Base-by-base conservation (phyloP, 345 rosid species). In the Trapa incisa region DNA sequence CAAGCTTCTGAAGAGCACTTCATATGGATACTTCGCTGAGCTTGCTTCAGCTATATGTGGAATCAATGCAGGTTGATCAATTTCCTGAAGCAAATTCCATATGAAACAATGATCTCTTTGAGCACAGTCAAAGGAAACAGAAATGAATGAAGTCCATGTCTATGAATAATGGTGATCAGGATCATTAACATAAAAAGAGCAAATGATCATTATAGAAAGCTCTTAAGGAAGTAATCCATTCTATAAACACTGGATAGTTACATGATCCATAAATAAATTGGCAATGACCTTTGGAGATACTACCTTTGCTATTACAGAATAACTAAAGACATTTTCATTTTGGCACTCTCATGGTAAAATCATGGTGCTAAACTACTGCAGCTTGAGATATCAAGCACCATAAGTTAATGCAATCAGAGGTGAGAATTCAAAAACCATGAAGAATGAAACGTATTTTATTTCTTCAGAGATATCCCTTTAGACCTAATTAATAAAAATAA, bases 41-140 rank as follows among this genome's bases (percentile, higher is more conserved):
- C 88, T 91, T 62, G 99, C 99, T 85, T 94, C 97, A 61, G 97
- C 96, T 79, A 94, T 94, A 81, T 94, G 99, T 7, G 97, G 99
- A 81, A 94, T 94, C 81, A 94, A 69, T 70, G 99, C 91, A 70
- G 99, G 96, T 75, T 91, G 99, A 75, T 91, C 97, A 68, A 91
- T 94, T 72, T 94, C 99, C 99, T 94, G 79, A 74, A 80, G 70
- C 17, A 64, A 81, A 64, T 57, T 73, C 43, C 16, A 69, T 16
- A 41, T 14, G 37, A 42, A 9, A 43, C n/a, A 43, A 14, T 53
- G 17, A 50, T 33, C 48, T 61, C 47, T 52, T 35, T 56, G 22
- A 5, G 3, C 35, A n/a, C 64, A 56, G 35, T 32, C 15, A 53
- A 38, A 42, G 47, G 29, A 22, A 37, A 60, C 22, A 68, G n/a